Evolutionary conservation across 768 basidiomycete species (phyloP).

Genomic region (Tylopilus balloui): DNA sequence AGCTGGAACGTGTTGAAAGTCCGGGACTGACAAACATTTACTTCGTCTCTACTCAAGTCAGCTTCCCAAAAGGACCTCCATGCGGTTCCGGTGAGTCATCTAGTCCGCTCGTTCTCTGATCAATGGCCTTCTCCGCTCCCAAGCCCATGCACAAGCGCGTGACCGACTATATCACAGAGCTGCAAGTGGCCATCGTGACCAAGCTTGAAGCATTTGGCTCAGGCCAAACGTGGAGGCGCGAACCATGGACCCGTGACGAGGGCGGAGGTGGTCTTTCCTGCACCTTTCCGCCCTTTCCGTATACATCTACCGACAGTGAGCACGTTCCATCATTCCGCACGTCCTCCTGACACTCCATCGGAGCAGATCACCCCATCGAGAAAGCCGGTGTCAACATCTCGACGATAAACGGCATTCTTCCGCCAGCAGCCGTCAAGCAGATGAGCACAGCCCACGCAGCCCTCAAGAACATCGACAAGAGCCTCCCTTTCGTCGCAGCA

Average conservation of each 20-base stretch:
- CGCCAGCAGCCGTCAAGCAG: constrained; percentile 19
- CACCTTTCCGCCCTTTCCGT: constrained; percentile 13
- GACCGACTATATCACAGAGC: constrained; percentile 6
- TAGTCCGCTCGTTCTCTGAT: neutral
- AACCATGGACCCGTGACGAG: constrained; percentile 13
- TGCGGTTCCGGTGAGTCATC: no score
- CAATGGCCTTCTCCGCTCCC: neutral
- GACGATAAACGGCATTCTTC: constrained; percentile 15
- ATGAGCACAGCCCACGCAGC: constrained; percentile 20
- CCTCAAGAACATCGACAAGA: constrained; percentile 11
- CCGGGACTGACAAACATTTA: no score
- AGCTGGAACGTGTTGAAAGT: neutral
- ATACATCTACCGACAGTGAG: neutral
- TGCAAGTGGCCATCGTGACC: constrained; percentile 22
- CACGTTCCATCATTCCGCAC: neutral
- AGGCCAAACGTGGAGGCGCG: constrained; percentile 13
- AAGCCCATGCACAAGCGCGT: constrained; percentile 14
- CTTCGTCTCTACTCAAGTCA: no score
- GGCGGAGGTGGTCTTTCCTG: constrained; percentile 19
- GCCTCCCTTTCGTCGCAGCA: constrained; percentile 13
- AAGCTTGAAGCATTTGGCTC: constrained; percentile 17
- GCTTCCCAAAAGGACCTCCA: no score
- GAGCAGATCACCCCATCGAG: constrained; percentile 17
- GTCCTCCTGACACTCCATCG: neutral
- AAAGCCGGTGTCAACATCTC: constrained; percentile 22